Conservation (phyloP, 306 rosid species). For the Cucurbita ficifolia region DNA sequence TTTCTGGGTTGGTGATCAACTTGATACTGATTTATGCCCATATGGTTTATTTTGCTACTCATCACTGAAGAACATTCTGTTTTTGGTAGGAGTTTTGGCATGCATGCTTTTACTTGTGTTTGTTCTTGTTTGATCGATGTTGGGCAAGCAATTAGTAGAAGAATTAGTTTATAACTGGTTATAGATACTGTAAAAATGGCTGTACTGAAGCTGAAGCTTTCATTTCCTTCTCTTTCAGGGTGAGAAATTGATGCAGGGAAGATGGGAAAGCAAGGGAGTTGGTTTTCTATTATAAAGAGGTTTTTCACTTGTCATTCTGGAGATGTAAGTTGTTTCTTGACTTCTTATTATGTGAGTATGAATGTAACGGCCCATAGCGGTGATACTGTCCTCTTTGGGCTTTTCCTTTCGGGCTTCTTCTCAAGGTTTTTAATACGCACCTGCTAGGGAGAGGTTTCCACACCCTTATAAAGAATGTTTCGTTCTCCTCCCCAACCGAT, state of each 20-base stretch:
- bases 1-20: neutral
- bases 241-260: slow-evolving; percentile 24
- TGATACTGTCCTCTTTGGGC: no score
- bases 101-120: neutral
- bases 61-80: neutral
- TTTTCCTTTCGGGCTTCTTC: no score
- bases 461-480: no score
- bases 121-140: neutral
- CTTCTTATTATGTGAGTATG: neutral
- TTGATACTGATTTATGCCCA: neutral
- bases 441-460: no score
- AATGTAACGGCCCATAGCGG: no score
- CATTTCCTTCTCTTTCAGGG: slow-evolving; percentile 23
- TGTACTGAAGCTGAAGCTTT: neutral
- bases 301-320: slow-evolving; percentile 66
- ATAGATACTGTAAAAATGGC: neutral
- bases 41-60: neutral
- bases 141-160: neutral
- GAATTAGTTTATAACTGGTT: neutral
- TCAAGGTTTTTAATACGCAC: no score
- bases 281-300: slow-evolving; percentile 86
- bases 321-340: slow-evolving; percentile 20
- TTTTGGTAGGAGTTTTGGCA: neutral
- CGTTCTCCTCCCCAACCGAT: no score
- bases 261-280: slow-evolving; percentile 92